Evolutionary conservation across 2,329 filamentous ascomycete genomes (phyloP).

Genomic region (Coniochaeta hoffmannii): DNA sequence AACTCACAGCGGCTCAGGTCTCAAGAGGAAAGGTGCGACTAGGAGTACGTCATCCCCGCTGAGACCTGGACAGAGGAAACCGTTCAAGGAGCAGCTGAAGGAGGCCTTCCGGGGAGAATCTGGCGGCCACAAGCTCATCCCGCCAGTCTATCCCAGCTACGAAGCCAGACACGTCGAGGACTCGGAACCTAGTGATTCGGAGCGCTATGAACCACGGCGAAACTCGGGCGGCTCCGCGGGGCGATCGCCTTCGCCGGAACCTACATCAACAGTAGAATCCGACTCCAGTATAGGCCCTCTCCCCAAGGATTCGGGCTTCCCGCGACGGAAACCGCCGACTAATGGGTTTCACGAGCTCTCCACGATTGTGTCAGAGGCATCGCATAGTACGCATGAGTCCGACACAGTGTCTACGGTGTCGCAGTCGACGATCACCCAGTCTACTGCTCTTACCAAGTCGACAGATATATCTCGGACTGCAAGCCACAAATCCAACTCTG

Average conservation of each 20-base stretch:
- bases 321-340: constrained; percentile 32
- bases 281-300: constrained; percentile 16
- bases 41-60: constrained; percentile 40
- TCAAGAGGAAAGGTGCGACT: constrained; percentile 51
- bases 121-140: constrained; percentile 31
- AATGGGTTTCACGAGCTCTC: constrained; percentile 48
- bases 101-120: constrained; percentile 59
- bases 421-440: constrained; percentile 45
- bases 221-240: constrained; percentile 24
- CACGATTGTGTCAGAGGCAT: constrained; percentile 48
- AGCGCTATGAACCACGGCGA: constrained; percentile 16
- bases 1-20: constrained; percentile 24
- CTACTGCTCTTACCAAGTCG: constrained; percentile 39
- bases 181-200: constrained; percentile 15
- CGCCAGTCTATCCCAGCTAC: constrained; percentile 40
- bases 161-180: constrained; percentile 16
- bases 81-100: constrained; percentile 50
- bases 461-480: constrained; percentile 36
- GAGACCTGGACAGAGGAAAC: constrained; percentile 38
- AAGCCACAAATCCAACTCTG: constrained; percentile 34
- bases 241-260: constrained; percentile 24
- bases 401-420: constrained; percentile 43
- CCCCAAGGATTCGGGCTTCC: constrained; percentile 10
- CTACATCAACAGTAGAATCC: constrained; percentile 22
- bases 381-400: constrained; percentile 35